phyloP scores from a whole-genome alignment of 768 basidiomycete species.

The Leccinum boreale region DNA sequence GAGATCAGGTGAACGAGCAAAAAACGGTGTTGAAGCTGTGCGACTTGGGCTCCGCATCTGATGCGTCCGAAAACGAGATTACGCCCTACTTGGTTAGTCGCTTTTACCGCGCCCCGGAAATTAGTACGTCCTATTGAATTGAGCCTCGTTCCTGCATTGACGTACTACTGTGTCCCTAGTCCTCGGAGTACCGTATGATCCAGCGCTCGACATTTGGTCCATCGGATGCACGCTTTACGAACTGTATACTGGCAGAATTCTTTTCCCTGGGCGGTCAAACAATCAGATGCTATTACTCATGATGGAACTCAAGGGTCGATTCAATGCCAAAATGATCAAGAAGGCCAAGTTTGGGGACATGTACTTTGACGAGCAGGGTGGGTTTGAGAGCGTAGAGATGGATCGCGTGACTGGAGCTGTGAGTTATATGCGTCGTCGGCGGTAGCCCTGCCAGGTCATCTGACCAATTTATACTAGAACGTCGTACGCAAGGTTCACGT shows the following conservation, averaged over 20 bases:
- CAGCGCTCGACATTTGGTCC: constrained; percentile 93
- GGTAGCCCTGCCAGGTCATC: constrained; percentile 6
- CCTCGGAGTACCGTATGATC: constrained; percentile 92
- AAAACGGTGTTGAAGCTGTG: constrained; percentile 94
- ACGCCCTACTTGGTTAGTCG: constrained; percentile 97
- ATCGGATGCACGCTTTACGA: constrained; percentile 97
- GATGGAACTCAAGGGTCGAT: constrained; percentile 96
- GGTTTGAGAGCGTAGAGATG: constrained; percentile 78
- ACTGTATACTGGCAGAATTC: constrained; percentile 93
- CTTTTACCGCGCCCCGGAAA: constrained; percentile 98
- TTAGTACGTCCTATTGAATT: constrained; percentile 58
- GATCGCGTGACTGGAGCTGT: constrained; percentile 84
- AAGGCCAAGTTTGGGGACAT: constrained; percentile 88
- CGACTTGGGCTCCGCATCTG: constrained; percentile 95
- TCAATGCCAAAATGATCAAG: constrained; percentile 93
- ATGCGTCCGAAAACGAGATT: constrained; percentile 92
- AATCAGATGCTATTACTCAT: constrained; percentile 97
- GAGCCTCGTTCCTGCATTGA: constrained; percentile 12
- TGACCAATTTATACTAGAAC: constrained; percentile 51
- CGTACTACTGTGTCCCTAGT: constrained; percentile 46
- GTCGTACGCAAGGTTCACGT: constrained; percentile 77
- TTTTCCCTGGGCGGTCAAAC: constrained; percentile 95
- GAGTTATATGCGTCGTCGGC: constrained; percentile 34
- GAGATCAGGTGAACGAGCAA: constrained; percentile 81
- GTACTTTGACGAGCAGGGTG: constrained; percentile 93